Evolutionary conservation across 2,329 filamentous ascomycete species (phyloP), one percentile per base, ranked within the genome.

Genomic region (Fusarium verticillioides): DNA sequence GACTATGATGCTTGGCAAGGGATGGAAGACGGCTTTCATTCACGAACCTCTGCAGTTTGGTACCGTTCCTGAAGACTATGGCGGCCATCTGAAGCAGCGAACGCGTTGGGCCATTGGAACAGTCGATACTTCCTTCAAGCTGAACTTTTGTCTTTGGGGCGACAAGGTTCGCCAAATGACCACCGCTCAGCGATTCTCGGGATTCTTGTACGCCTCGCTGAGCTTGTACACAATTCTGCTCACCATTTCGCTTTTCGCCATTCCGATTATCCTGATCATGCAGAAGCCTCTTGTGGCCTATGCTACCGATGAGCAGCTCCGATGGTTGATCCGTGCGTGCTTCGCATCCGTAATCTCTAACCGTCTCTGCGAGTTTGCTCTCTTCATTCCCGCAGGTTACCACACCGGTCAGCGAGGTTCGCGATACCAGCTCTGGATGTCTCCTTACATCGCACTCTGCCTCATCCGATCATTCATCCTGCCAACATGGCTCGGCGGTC

Each of bases 11-110:
- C 85, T 91, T 4, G 89, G 87, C 4, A 84, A 83, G 66, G 90
- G 90, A 47, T 92, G 90, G 90, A 87, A 86, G 75, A 91, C 89
- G 4, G 88, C 87, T 1, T 91, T 87, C 73, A 80, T 90, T 36
- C 87, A 89, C 70, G 89, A 91, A 74, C 84, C 85, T 9, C 82
- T 91, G 6, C 89, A 91, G 77, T 91, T 85, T 47, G 90, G 89
- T 42, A 87, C 86, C 4, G 87, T 91, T 2, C 87, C 89, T 9
- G 88, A 89, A 56, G 87, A 89, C 49, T 88, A 84, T 43, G 84
- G 83, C 26, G 84, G 85, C 23, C 87, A 90, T 74, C 75, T 90
- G 12, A 89, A 89, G 81, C 88, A 90, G 81, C 84, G 87, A 26
- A 88, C 86, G 0, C 84, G 87, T 46, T 89, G 87, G 88, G 85